A percentile compares a stretch with the other conserved stretches of the same genome.
Evolutionary conservation across 148 eudicot species (phyloP).

Genomic region (Gaultheria prostrata): DNA sequence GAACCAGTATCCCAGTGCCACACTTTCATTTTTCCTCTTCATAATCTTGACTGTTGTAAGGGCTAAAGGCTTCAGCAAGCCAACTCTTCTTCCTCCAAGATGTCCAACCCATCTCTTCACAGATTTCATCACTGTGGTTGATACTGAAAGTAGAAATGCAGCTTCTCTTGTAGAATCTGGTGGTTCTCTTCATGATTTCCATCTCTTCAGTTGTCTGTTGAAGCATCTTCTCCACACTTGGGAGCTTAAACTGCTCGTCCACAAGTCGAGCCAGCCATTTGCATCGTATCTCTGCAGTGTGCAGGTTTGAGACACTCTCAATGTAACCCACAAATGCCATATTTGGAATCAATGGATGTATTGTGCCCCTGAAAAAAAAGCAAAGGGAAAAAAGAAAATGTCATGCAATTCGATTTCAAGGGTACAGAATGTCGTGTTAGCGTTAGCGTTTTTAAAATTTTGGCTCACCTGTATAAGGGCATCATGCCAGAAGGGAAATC

Average conservation of each 20-base stretch:
- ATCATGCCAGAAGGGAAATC: conserved; percentile 69
- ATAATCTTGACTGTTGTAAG: conserved; percentile 82
- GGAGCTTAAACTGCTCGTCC: conserved; percentile 62
- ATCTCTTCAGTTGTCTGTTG: conserved; percentile 52
- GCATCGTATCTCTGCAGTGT: conserved; percentile 69
- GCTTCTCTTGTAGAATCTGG: conserved; percentile 78
- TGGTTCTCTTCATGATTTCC: conserved; percentile 79
- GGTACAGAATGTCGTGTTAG: neutral
- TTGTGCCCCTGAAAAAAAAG: conserved; percentile 53
- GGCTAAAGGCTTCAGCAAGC: conserved; percentile 80
- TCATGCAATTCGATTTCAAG: neutral
- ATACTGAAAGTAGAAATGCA: conserved; percentile 91
- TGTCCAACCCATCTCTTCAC: conserved; percentile 87
- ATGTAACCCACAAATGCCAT: conserved; percentile 89
- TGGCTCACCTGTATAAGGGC: conserved; percentile 66
- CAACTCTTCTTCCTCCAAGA: conserved; percentile 81
- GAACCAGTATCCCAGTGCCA: neutral
- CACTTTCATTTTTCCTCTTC: conserved; percentile 21
- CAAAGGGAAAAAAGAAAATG: neutral
- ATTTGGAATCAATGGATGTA: conserved; percentile 84
- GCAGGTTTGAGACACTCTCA: conserved; percentile 61
- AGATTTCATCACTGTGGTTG: conserved; percentile 77
- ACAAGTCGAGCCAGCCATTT: conserved; percentile 67
- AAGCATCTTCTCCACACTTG: conserved; percentile 65
- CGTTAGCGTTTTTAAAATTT: neutral